Evolutionary conservation across 495 filamentous ascomycete species (phyloP), one percentile per base, ranked within the genome.

Genomic region (Lentithecium fluviatile): DNA sequence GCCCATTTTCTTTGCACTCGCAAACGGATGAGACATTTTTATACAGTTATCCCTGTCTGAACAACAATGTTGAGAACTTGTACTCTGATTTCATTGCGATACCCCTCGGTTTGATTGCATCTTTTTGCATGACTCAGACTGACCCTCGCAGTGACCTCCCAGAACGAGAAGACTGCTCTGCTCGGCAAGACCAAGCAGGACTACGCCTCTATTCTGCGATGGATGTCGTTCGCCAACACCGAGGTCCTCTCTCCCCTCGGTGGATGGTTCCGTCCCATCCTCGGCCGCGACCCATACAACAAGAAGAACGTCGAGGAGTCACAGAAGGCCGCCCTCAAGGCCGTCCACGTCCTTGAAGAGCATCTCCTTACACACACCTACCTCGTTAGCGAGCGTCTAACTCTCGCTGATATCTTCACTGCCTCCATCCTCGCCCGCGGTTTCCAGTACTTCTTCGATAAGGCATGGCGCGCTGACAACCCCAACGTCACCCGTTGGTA

Each of bases 41-140:
- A 82, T 83, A 70, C 88, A 95, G 92, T 97, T 97, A 97, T 97
- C 92, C 92, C 92, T 97, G 89, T 87, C 92, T 94, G 89, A 97
- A 95, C 76, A 73, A 74, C 46, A 42, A 34, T 93, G 90, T 95
- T 90, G 89, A 93, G 83, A 81, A 71, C 70, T 73, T 74, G 77
- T 79, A 80, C 78, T 86, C 85, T 87, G 85, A 86, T 61, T 68
- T 68, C 23, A 20, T 63, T 63, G 67, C 36, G 47, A 29, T 42
- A 51, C 68, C 54, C 49, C 56, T 34, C 66, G 6, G n/a, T 43
- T 1, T 50, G 20, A 72, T 77, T 63, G 74, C 78, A 78, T 76
- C n/a, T 80, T 81, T 60, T 59, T 43, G 47, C 56, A 52, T 67
- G 23, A 59, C 37, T 37, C 73, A 38, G 45, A 51, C 68, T 70